phyloP scores from a whole-genome alignment of 1,284 basidiomycete species.

The Irpex lacteus region DNA sequence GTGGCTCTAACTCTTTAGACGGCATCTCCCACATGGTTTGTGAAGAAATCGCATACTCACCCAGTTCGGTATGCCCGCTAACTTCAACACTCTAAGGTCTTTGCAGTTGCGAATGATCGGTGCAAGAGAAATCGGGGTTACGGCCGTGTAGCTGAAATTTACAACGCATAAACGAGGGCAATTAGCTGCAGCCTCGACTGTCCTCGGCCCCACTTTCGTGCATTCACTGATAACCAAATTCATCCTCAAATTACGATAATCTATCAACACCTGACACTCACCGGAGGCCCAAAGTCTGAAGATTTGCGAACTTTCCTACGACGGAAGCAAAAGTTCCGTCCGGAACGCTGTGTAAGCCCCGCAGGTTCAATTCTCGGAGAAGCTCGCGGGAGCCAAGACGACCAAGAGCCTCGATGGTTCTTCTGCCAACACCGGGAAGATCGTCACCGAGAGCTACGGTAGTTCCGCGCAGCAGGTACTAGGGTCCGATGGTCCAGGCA shows the following conservation, averaged over 20 bases:
- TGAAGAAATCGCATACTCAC: conserved; percentile 31
- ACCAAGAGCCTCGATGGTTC: conserved; percentile 46
- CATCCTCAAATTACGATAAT: neutral
- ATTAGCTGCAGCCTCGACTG: conserved; percentile 40
- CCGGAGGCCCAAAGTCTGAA: conserved; percentile 54
- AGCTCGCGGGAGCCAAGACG: conserved; percentile 25
- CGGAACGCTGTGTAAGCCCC: conserved; percentile 47
- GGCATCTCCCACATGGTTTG: neutral
- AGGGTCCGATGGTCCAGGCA: neutral
- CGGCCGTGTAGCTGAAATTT: conserved; percentile 63
- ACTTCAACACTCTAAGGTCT: conserved; percentile 53
- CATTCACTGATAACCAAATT: conserved; percentile 44
- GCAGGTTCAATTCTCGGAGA: conserved; percentile 50
- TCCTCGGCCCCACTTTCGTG: conserved; percentile 50
- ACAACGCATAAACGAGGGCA: conserved; percentile 45
- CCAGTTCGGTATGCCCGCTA: conserved; percentile 61
- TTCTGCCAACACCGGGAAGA: conserved; percentile 49
- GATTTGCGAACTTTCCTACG: conserved; percentile 40
- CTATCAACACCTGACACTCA: conserved; percentile 25
- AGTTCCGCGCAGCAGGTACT: conserved; percentile 62
- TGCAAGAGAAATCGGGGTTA: conserved; percentile 45
- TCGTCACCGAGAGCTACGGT: conserved; percentile 43
- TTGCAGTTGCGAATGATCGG: conserved; percentile 41
- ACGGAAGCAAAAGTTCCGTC: conserved; percentile 52
- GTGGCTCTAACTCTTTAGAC: neutral